Evolutionary conservation across 768 basidiomycete genomes (phyloP), one percentile per base, ranked within the genome.

Genomic region (Mycena leptocephala): DNA sequence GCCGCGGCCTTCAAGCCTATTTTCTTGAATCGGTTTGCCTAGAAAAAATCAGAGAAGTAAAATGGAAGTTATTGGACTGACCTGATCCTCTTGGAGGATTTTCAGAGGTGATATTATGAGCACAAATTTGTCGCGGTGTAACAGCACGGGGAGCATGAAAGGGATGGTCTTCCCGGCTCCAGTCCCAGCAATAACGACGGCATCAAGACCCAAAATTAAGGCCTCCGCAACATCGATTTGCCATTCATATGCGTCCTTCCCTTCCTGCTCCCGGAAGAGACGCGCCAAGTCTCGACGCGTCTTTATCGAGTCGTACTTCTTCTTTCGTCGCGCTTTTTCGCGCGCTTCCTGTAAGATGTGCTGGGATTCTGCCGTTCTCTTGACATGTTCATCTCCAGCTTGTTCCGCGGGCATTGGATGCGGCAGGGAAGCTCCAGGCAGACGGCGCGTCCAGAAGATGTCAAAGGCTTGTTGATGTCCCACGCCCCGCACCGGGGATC

Each of bases 171-270:
- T 87, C 26, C 86, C 85, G 1, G 81, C 76, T 7, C 85, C 84
- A 16, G 85, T 86, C n/a, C 84, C 85, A n/a, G 85, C 84, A 37
- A 87, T 83, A 0, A 86, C 83, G 2, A 82, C 65, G 28, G 74
- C 76, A 75, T 87, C 85, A 1, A 87, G 76, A 4, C 84, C 83
- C 1, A 87, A 75, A 5, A 85, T 46, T 20, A 86, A 18, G 2
- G 85, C 84, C 78, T 87, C 86, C 0, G 84, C 61, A 2, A 86
- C 83, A 75, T 89, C 85, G 11, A 88, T 73, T 76, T 88, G 87
- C 87, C 87, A 88, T 2, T 78, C 71, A 75, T 87, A 81, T 10
- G 85, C 70, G 4, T 30, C 59, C 18, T 75, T 56, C 2, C 82
- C 80, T 35, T 73, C 77, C 22, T 77, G 41, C 74, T 65, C 58